A percentile compares a stretch with the other conserved stretches of the same genome.
Evolutionary conservation across 139 green algal genomes (phyloP).

Genomic region (Volvox reticuliferus): DNA sequence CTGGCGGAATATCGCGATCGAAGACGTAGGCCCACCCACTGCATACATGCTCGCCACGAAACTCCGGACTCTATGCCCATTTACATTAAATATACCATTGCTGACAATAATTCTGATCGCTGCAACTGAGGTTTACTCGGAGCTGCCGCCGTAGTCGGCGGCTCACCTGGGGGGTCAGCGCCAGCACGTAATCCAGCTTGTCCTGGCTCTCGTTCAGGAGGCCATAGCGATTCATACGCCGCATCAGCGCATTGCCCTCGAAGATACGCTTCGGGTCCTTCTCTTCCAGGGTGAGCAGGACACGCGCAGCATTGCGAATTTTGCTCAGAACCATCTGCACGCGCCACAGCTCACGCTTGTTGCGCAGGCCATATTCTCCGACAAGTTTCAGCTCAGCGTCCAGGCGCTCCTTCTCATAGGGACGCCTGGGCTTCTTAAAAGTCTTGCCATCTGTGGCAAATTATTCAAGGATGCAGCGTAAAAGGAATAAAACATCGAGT

Average conservation of each 20-base stretch:
- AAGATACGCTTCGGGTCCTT: constrained; percentile 97
- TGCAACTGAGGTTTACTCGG: not conserved
- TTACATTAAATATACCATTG: not conserved
- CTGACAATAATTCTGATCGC: not conserved
- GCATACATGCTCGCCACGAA: not conserved
- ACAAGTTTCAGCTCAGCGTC: constrained; percentile 99
- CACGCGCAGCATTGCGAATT: constrained; percentile 94
- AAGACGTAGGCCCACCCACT: not conserved
- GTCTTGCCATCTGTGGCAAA: constrained; percentile 93
- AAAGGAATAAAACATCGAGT: not conserved
- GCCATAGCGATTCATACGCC: constrained; percentile 98
- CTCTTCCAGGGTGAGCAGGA: constrained; percentile 97
- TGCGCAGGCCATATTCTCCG: constrained; percentile 98
- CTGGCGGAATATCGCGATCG: not conserved
- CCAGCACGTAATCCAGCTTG: constrained; percentile 99
- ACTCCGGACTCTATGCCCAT: not conserved
- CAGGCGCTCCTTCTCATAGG: constrained; percentile 99
- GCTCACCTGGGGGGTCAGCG: constrained; percentile 82
- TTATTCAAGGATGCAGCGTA: not conserved
- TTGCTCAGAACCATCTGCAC: constrained; percentile 93
- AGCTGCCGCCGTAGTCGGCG: constrained; percentile 72
- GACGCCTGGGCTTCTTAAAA: constrained; percentile 98
- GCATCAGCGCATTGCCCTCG: constrained; percentile 95
- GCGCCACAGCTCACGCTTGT: constrained; percentile 99
- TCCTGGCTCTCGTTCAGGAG: constrained; percentile 96